Percentiles rank a stretch among this genome's conserved stretches.
These are phyloP conservation scores for Agaricales sp. DNA, from an alignment of 1,284 basidiomycete genomes.

Conservation along the genomic window DNA sequence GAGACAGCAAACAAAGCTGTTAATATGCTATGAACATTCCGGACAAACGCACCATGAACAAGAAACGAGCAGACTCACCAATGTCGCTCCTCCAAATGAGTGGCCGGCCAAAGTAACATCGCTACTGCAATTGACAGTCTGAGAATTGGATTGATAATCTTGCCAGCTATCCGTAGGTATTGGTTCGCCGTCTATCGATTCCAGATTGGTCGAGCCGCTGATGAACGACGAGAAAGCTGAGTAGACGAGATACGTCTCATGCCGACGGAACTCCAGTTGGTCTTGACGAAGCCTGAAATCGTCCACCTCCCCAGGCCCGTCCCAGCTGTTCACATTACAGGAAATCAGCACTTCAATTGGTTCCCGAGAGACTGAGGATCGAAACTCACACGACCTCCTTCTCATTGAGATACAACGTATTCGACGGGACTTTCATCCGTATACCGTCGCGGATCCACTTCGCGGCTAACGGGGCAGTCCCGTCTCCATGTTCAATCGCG, in stretches of 20 bases:
- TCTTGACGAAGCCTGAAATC: slow-evolving; percentile 42
- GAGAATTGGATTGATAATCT: slow-evolving; percentile 16
- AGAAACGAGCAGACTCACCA: slow-evolving; percentile 32
- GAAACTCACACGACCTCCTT: slow-evolving; percentile 38
- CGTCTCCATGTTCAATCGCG: slow-evolving; percentile 72
- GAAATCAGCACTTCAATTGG: not conserved
- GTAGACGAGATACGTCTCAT: slow-evolving; percentile 57
- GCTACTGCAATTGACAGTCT: slow-evolving; percentile 28
- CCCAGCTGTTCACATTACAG: slow-evolving; percentile 20
- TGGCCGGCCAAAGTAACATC: slow-evolving; percentile 54
- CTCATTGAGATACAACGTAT: slow-evolving; percentile 36
- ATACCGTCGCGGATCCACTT: slow-evolving; percentile 20
- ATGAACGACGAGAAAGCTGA: slow-evolving; percentile 30
- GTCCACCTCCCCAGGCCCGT: slow-evolving; percentile 16
- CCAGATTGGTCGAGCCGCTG: slow-evolving; percentile 18
- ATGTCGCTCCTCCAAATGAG: slow-evolving; percentile 70
- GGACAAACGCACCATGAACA: not conserved
- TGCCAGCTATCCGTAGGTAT: slow-evolving; percentile 35
- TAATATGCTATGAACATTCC: not conserved
- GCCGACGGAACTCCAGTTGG: slow-evolving; percentile 55
- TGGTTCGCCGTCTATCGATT: slow-evolving; percentile 22
- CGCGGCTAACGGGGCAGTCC: slow-evolving; percentile 43
- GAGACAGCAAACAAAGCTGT: slow-evolving; percentile 48
- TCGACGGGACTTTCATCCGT: slow-evolving; percentile 16
- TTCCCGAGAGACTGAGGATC: not conserved